A percentile compares a stretch with the other conserved stretches of the same genome.
Conservation (phyloP, 441 rosid genomes). For the Melianthus villosus region DNA sequence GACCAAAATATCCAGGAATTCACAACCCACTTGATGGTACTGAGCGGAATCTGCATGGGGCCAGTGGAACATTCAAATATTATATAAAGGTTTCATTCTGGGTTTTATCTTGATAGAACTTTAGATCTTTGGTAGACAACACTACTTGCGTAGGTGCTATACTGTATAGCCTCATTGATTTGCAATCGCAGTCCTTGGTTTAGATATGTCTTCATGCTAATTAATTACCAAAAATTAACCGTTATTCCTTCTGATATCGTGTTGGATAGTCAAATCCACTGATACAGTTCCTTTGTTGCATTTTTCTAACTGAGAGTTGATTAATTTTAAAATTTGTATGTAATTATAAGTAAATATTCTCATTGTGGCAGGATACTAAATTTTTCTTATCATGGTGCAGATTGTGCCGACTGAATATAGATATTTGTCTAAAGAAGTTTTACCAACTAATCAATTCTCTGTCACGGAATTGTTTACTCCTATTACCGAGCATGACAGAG, state of each 20-base stretch:
- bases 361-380: background rate
- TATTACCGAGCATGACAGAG: slow-evolving; percentile 44
- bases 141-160: too few relatives aligned
- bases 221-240: too few relatives aligned
- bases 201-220: too few relatives aligned
- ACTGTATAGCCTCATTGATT: too few relatives aligned
- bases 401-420: slow-evolving; percentile 92
- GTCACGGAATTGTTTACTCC: slow-evolving; percentile 80
- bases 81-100: slow-evolving; percentile 60
- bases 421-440: slow-evolving; percentile 63
- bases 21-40: slow-evolving; percentile 88
- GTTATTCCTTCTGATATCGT: too few relatives aligned
- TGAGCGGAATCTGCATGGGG: slow-evolving; percentile 36
- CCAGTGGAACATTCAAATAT: slow-evolving; percentile 83
- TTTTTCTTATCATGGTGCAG: slow-evolving; percentile 23
- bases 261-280: too few relatives aligned
- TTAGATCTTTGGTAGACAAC: background rate
- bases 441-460: slow-evolving; percentile 87
- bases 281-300: background rate
- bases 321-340: too few relatives aligned
- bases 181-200: too few relatives aligned
- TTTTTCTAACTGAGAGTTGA: too few relatives aligned
- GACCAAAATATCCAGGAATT: slow-evolving; percentile 75
- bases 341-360: too few relatives aligned
- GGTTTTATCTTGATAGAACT: slow-evolving; percentile 6